Percentiles rank a stretch among this genome's conserved stretches.
Evolutionary conservation across 2,329 filamentous ascomycete genomes (phyloP).

Genomic region (Thelonectria discophora): DNA sequence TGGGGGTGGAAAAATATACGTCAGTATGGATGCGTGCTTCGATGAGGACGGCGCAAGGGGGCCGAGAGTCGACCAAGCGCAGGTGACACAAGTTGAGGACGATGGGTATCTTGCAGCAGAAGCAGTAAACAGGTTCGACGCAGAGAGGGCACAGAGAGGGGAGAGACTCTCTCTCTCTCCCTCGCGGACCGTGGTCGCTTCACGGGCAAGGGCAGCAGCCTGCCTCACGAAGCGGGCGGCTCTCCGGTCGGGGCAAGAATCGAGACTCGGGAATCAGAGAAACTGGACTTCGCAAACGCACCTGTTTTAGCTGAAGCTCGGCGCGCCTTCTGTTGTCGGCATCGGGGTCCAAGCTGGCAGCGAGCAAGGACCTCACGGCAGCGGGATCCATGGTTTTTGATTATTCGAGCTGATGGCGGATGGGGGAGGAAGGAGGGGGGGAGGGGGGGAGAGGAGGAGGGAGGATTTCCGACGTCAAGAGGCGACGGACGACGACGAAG

Average conservation of each 20-base stretch:
- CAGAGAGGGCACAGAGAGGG: not conserved
- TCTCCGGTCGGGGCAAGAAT: not conserved
- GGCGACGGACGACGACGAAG: conserved; percentile 32
- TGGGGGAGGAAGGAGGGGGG: no score
- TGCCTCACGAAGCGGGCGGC: conserved; percentile 1
- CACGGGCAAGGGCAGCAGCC: conserved; percentile 16
- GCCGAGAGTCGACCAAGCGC: conserved; percentile 25
- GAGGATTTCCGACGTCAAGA: conserved; percentile 39
- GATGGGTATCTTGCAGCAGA: conserved; percentile 15
- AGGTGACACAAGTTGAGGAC: conserved; percentile 16
- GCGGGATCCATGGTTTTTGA: conserved; percentile 72
- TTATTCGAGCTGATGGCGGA: conserved; percentile 26
- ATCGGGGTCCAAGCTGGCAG: conserved; percentile 78
- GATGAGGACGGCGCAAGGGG: conserved; percentile 26
- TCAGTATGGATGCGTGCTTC: conserved; percentile 29
- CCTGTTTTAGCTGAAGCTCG: conserved; percentile 84
- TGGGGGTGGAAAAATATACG: conserved; percentile 22
- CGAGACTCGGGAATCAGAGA: conserved; percentile 3
- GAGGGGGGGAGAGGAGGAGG: no score
- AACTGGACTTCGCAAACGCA: conserved; percentile 54
- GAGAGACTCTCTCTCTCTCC: no score
- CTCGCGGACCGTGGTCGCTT: conserved; percentile 4
- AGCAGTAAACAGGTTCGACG: conserved; percentile 9
- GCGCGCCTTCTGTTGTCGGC: conserved; percentile 78
- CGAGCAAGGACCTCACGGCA: conserved; percentile 78